These are phyloP conservation scores for Nakaseomyces nivariensis DNA, from an alignment of 1,139 yeast species.

Conservation along the genomic window DNA sequence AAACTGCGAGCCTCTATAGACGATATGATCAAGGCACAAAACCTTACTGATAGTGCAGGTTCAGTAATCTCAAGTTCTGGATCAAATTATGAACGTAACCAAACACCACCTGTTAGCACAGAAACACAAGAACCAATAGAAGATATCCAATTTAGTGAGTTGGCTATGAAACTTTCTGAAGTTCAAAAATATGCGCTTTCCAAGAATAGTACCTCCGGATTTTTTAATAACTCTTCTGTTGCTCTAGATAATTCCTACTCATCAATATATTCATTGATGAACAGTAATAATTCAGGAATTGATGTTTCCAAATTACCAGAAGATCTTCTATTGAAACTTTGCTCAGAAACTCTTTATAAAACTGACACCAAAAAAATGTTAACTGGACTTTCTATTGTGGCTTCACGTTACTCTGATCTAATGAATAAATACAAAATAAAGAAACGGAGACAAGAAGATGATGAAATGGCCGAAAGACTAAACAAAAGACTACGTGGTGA, in stretches of 20 bases:
- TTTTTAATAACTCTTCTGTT: constrained; percentile 31
- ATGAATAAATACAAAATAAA: constrained; percentile 21
- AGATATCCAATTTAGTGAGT: not conserved
- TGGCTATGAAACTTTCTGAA: constrained; percentile 5
- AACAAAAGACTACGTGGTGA: constrained; percentile 25
- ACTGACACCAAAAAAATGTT: constrained; percentile 46
- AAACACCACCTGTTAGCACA: not conserved
- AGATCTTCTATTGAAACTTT: constrained; percentile 51
- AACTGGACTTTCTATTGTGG: constrained; percentile 60
- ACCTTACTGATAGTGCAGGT: not conserved
- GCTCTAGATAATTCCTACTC: constrained; percentile 34
- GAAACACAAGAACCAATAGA: not conserved
- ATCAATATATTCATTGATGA: constrained; percentile 51
- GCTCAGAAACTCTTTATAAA: constrained; percentile 53
- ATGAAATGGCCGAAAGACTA: constrained; percentile 11
- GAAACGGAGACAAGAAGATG: constrained; percentile 7
- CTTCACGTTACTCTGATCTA: constrained; percentile 46
- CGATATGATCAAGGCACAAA: not conserved
- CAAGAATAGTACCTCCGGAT: constrained; percentile 16
- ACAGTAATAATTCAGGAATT: constrained; percentile 49
- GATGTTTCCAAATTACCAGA: constrained; percentile 63
- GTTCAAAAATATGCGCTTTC: constrained; percentile 24
- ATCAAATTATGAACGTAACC: not conserved
- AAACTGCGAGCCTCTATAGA: not conserved
- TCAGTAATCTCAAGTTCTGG: not conserved